Evolutionary conservation across 768 basidiomycete genomes (phyloP), one percentile per base, ranked within the genome.

Genomic region (Tulasnella sp.): DNA sequence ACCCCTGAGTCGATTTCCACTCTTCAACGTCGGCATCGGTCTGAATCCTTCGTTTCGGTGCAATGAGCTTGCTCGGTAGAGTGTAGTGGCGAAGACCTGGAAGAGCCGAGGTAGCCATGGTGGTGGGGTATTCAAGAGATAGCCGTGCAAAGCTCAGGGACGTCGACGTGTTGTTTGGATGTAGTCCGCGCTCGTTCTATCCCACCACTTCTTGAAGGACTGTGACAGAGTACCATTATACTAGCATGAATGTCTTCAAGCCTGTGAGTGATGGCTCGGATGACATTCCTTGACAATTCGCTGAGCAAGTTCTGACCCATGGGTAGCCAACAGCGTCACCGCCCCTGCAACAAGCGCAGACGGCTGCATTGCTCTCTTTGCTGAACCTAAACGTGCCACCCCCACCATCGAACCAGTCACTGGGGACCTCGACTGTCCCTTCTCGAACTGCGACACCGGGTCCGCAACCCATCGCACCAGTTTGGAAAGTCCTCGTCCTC

Each of bases 401-500:
- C 5, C 78, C 83, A 51, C 38, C 73, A 25, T 52, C 73, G 41
- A 34, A 54, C 22, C 27, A 59, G 5, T 55, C 62, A 3, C n/a
- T 43, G 9, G 19, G 53, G 44, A 44, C 61, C 48, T n/a, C 56
- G 4, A 30, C 25, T 19, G 45, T 49, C 15, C 49, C 60, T 15
- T 63, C 48, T 10, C 43, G 38, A 3, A 27, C 59, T 8, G 56
- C 46, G 29, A 62, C 67, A 12, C 64, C 70, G 3, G 59, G 71
- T 22, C 68, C 73, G 24, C 65, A 71, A 0, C 64, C 63, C 22
- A 60, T 64, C 24, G 81, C 79, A 0, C 82, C 91, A 4, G 83
- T 96, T 3, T 99, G 96, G 94, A 99, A 99, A 71, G 84, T 98
- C 12, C 74, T 99, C 9, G 85, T 99, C 1, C 75, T 99, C 56